Percentiles rank a stretch among this genome's conserved stretches.
phyloP scores from a whole-genome alignment of 2,329 filamentous ascomycete genomes.

The Ophiostoma populinum region DNA sequence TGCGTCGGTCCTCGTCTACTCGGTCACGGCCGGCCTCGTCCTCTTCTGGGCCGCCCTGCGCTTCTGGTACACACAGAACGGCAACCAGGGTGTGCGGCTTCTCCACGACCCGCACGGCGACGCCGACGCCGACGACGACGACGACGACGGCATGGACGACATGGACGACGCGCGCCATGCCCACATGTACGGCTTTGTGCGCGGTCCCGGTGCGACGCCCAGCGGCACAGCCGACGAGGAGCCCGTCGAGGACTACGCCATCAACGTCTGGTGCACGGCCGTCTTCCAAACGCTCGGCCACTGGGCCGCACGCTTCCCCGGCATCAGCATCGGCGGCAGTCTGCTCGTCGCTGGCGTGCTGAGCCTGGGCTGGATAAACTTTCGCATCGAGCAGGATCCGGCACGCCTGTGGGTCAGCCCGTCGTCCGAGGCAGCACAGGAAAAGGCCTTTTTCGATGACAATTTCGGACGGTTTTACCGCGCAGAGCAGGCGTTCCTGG shows the following conservation, averaged over 20 bases:
- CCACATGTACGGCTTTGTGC: conserved; percentile 6
- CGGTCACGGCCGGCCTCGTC: conserved; percentile 52
- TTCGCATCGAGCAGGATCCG: conserved; percentile 79
- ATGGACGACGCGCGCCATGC: conserved; percentile 19
- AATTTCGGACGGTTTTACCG: conserved; percentile 95
- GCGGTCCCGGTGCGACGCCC: neutral
- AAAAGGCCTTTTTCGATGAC: conserved; percentile 84
- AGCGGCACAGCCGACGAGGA: neutral
- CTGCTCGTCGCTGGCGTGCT: conserved; percentile 61
- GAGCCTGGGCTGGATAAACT: conserved; percentile 75
- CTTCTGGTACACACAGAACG: conserved; percentile 22
- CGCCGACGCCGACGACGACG: conserved; percentile 48
- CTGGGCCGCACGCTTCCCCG: conserved; percentile 66
- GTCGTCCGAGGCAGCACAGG: conserved; percentile 71
- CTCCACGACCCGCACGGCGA: conserved; percentile 65
- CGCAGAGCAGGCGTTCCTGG: conserved; percentile 80
- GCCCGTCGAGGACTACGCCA: conserved; percentile 59
- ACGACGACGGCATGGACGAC: conserved; percentile 87
- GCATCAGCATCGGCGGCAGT: conserved; percentile 60
- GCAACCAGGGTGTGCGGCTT: conserved; percentile 63
- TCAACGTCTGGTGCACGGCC: conserved; percentile 70
- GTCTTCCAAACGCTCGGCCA: conserved; percentile 70
- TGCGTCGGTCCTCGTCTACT: conserved; percentile 74
- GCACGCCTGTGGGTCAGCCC: conserved; percentile 95
- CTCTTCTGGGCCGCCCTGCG: conserved; percentile 58